Evolutionary conservation across 768 basidiomycete genomes (phyloP).

Genomic region (Calvatia gigantea): DNA sequence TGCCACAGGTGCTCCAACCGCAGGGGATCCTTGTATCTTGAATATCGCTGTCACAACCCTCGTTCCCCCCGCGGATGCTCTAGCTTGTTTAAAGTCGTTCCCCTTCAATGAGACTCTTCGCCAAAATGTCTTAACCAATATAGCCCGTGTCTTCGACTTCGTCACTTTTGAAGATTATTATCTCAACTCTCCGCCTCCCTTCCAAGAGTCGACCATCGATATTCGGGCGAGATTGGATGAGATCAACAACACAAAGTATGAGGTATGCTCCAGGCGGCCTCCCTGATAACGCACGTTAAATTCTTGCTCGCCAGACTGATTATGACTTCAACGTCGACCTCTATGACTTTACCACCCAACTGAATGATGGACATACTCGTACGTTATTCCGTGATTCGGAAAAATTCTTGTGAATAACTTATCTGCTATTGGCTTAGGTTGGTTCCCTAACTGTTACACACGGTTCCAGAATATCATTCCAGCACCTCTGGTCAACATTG

Average conservation of each 20-base stretch:
- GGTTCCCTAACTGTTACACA: constrained; percentile 56
- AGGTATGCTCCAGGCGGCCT: constrained; percentile 26
- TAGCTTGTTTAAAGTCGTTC: constrained; percentile 57
- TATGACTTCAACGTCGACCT: constrained; percentile 62
- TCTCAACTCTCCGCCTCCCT: constrained; percentile 46
- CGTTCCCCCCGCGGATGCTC: constrained; percentile 47
- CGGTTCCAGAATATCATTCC: constrained; percentile 53
- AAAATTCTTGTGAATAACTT: background rate
- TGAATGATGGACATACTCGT: constrained; percentile 71
- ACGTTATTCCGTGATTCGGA: constrained; percentile 13
- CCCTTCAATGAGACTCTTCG: constrained; percentile 55
- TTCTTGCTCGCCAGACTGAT: constrained; percentile 49
- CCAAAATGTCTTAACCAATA: constrained; percentile 46
- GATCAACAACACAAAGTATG: constrained; percentile 46
- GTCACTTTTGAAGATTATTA: constrained; percentile 54
- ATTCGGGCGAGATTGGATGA: constrained; percentile 46
- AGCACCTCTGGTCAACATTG: constrained; percentile 50
- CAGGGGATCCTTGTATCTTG: constrained; percentile 34
- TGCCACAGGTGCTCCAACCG: constrained; percentile 21
- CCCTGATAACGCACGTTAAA: background rate
- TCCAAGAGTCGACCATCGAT: constrained; percentile 52
- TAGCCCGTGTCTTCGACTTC: constrained; percentile 48
- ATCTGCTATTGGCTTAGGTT: constrained; percentile 32
- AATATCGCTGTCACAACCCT: constrained; percentile 40
- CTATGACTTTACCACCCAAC: constrained; percentile 47